Percentiles rank a stretch among this genome's conserved stretches.
These are phyloP conservation scores for Jatropha curcas DNA, from an alignment of 345 rosid genomes.

Conservation along the genomic window DNA sequence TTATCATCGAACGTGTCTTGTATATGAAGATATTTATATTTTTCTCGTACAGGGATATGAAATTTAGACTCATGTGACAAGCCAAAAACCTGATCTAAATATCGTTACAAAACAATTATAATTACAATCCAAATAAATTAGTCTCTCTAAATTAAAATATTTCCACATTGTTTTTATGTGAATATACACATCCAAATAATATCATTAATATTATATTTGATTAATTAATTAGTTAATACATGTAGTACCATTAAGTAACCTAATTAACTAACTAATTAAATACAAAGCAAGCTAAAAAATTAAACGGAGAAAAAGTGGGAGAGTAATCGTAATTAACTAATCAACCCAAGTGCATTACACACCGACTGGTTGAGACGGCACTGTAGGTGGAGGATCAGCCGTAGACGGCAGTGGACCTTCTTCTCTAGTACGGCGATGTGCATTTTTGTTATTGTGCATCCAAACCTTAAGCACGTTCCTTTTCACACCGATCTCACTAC, in stretches of 20 bases:
- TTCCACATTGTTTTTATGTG: neutral
- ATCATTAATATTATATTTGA: too few relatives aligned
- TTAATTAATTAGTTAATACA: neutral
- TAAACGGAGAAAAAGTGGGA: too few relatives aligned
- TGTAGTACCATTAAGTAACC: neutral
- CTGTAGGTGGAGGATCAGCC: neutral
- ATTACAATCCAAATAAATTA: too few relatives aligned
- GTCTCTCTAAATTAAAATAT: too few relatives aligned
- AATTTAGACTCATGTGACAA: too few relatives aligned
- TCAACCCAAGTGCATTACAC: neutral
- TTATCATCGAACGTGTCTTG: too few relatives aligned
- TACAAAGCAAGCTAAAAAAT: too few relatives aligned
- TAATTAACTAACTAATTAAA: neutral
- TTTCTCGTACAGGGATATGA: too few relatives aligned
- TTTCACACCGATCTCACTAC: conserved; percentile 23
- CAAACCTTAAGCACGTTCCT: conserved; percentile 31
- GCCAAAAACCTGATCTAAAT: too few relatives aligned
- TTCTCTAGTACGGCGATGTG: conserved; percentile 15
- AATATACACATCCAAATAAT: neutral
- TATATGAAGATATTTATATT: too few relatives aligned
- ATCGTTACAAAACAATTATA: too few relatives aligned
- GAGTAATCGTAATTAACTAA: too few relatives aligned
- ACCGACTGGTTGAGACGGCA: conserved; percentile 4
- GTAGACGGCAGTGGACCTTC: neutral
- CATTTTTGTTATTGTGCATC: conserved; percentile 33